A percentile compares a stretch with the other conserved stretches of the same genome.
Evolutionary conservation across 2,329 filamentous ascomycete genomes (phyloP).

Genomic region (Botrytis byssoidea): DNA sequence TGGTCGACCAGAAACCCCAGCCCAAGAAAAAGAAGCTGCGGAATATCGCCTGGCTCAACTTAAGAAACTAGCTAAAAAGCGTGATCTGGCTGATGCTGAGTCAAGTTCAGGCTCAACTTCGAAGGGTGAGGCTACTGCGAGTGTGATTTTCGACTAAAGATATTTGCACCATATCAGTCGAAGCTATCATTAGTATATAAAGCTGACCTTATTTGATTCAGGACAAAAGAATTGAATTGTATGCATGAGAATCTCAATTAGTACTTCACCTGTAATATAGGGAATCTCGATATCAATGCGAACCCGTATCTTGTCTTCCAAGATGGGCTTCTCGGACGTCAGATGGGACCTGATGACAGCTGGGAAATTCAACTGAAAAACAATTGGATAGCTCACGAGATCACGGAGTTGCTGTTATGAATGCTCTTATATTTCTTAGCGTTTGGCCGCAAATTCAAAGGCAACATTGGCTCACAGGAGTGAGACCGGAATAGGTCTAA

Average conservation of each 20-base stretch:
- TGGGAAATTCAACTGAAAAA: not conserved
- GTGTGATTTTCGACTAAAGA: not conserved
- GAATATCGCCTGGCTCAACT: conserved; percentile 10
- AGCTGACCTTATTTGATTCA: not conserved
- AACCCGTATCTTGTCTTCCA: not conserved
- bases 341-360: not conserved
- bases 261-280: not conserved
- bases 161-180: not conserved
- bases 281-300: too few species aligned
- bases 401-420: not conserved
- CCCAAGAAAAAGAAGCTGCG: conserved; percentile 2
- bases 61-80: not conserved
- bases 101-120: not conserved
- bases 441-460: not conserved
- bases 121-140: not conserved
- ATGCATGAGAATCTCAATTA: too few species aligned
- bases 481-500: not conserved
- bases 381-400: not conserved
- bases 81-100: conserved; percentile 9
- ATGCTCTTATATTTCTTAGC: not conserved
- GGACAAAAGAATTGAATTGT: not conserved
- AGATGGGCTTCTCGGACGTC: not conserved
- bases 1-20: not conserved
- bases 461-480: not conserved
- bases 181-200: not conserved